Evolutionary conservation across 345 rosid species (phyloP).

Genomic region (Capsella bursapastoris): DNA sequence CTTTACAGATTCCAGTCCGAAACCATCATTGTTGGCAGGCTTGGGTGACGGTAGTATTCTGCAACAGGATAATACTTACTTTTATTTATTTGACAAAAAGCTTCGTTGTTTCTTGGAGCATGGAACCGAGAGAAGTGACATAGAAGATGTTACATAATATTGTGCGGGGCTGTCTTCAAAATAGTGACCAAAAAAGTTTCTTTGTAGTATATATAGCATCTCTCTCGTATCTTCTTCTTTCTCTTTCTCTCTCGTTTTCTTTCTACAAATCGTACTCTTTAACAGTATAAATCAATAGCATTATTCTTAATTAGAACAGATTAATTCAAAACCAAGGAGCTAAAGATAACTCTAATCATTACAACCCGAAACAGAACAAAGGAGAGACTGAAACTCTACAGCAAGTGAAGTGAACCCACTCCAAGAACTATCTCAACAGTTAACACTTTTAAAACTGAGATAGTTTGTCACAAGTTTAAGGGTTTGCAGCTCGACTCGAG

Average conservation of each 20-base stretch:
- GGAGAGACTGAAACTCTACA: neutral
- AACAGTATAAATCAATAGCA: too few species aligned
- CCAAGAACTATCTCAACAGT: neutral
- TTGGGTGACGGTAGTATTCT: neutral
- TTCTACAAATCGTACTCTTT: neutral
- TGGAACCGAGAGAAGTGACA: neutral
- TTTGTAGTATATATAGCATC: too few species aligned
- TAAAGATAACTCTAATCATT: neutral
- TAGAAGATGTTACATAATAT: neutral
- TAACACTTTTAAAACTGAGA: neutral
- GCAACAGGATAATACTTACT: neutral
- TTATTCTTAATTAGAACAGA: too few species aligned
- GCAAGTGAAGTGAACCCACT: neutral
- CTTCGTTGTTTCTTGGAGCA: neutral
- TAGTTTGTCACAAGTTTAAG: neutral
- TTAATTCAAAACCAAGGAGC: neutral
- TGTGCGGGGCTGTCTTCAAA: neutral
- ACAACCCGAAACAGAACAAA: neutral
- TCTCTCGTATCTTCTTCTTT: neutral
- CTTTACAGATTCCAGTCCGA: neutral
- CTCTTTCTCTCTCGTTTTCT: neutral
- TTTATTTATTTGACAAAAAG: neutral
- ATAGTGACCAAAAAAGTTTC: neutral
- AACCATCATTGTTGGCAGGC: neutral
- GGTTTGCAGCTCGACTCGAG: neutral